Base-by-base conservation (phyloP, 306 rosid species). In the Quercus suber region DNA sequence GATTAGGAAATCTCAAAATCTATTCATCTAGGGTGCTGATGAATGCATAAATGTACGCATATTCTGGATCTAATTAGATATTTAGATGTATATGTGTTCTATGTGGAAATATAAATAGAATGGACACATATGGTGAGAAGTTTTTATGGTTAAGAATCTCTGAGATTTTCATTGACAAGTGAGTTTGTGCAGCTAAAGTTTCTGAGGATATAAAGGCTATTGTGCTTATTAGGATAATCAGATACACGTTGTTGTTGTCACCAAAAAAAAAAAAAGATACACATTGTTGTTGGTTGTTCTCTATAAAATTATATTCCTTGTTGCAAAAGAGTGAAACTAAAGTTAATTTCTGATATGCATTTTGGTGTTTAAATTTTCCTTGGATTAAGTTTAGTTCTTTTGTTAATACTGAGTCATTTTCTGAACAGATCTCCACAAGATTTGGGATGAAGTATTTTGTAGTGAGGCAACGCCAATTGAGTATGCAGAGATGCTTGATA, bases 401-500 rank as follows among this genome's bases (percentile, higher is more conserved):
- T 79, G 73, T 78, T 60, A n/a, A n/a, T 35, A 9, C 17, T 64
- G 25, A 23, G 37, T 61, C 19, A 59, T 74, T 37, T 77, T 81
- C 31, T 86, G 71, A 78, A 83, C 94, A 91, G 99, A 87, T 55
- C 81, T 91, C 65, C 79, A 75, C 71, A 93, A 88, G 89, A 74
- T 89, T 81, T 96, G 99, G 99, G 87, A 89, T 73, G 94, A 84
- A 71, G 92, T 89, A 79, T 96, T 96, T 78, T 78, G 91, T 79
- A 82, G 80, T 3, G 87, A 88, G 74, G 93, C 94, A 77, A 88
- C 90, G 58, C 94, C 96, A 12, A 86, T 86, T 17, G 94, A 90
- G 84, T 91, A 86, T 71, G 90, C 89, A 1, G 93, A 89, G 86
- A 84, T 73, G 79, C 92, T 96, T 70, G 92, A 89, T 74, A 89